These are phyloP conservation scores for Xanthoparmelia taractica DNA, from an alignment of 495 filamentous ascomycete genomes.

Conservation along the genomic window DNA sequence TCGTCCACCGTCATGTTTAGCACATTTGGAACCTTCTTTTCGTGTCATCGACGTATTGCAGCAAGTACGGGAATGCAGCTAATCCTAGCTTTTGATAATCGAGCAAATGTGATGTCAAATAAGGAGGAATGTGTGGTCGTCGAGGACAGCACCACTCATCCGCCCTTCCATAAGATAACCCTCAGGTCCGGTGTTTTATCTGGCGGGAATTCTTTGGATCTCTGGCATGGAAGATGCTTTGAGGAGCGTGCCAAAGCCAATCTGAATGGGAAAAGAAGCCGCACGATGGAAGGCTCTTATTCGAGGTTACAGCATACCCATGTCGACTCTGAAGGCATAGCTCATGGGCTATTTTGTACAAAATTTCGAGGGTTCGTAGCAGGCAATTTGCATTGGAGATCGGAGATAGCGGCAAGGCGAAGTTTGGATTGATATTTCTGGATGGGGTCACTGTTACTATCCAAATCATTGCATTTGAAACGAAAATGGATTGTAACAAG, in stretches of 20 bases:
- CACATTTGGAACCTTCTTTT: no score
- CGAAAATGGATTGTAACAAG: no score
- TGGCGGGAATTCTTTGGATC: no score
- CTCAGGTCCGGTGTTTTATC: no score
- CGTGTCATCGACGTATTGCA: no score
- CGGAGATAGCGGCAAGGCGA: not conserved
- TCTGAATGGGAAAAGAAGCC: not conserved
- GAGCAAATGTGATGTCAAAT: not conserved
- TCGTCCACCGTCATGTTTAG: no score
- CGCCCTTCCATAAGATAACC: no score
- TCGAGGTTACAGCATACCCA: not conserved
- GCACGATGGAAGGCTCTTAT: not conserved
- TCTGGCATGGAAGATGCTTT: not conserved
- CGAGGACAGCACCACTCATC: not conserved
- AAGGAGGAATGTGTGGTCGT: not conserved
- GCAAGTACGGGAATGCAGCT: no score
- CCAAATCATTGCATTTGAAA: not conserved
- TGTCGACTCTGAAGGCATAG: not conserved
- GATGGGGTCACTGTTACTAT: no score
- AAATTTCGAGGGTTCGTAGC: not conserved
- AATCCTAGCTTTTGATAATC: no score
- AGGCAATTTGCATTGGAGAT: not conserved
- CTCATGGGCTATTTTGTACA: not conserved
- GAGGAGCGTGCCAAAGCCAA: not conserved
- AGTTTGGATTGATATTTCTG: not conserved